A percentile compares a stretch with the other conserved stretches of the same genome.
phyloP scores from a whole-genome alignment of 768 basidiomycete species.

The Neoboletus magnificus region DNA sequence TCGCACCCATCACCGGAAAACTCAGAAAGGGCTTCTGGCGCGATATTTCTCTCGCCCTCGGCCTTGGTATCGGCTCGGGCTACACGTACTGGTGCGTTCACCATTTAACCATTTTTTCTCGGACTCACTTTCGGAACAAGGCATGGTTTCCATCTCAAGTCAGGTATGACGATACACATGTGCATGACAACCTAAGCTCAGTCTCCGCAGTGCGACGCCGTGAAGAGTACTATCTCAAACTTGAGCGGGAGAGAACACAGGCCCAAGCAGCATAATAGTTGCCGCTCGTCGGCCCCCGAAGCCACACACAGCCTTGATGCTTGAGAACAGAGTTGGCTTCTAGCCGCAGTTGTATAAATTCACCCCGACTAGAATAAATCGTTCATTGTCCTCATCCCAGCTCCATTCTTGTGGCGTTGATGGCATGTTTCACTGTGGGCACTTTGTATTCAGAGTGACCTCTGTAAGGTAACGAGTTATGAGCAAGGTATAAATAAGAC shows the following conservation, averaged over 20 bases:
- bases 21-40: conserved; percentile 92
- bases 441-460: neutral
- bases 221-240: conserved; percentile 83
- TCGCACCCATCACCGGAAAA: conserved; percentile 90
- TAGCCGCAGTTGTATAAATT: conserved; percentile 10
- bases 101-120: conserved; percentile 7
- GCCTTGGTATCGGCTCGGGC: conserved; percentile 69
- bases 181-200: conserved; percentile 13
- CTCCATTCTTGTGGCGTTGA: conserved; percentile 18
- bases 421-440: neutral
- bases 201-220: conserved; percentile 65
- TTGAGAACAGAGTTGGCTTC: neutral
- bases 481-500: conserved; percentile 30
- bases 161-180: conserved; percentile 45
- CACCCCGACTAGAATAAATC: conserved; percentile 10
- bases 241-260: conserved; percentile 56
- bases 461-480: neutral
- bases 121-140: conserved; percentile 40
- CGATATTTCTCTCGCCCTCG: conserved; percentile 71
- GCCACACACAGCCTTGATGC: neutral
- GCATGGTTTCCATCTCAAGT: conserved; percentile 80
- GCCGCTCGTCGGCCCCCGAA: neutral
- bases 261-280: conserved; percentile 10
- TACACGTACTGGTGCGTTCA: conserved; percentile 80
- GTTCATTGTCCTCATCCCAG: neutral